A percentile compares a stretch with the other conserved stretches of the same genome.
These are phyloP conservation scores for Calonectria honghensis DNA, from an alignment of 2,329 filamentous ascomycete species.

Conservation along the genomic window DNA sequence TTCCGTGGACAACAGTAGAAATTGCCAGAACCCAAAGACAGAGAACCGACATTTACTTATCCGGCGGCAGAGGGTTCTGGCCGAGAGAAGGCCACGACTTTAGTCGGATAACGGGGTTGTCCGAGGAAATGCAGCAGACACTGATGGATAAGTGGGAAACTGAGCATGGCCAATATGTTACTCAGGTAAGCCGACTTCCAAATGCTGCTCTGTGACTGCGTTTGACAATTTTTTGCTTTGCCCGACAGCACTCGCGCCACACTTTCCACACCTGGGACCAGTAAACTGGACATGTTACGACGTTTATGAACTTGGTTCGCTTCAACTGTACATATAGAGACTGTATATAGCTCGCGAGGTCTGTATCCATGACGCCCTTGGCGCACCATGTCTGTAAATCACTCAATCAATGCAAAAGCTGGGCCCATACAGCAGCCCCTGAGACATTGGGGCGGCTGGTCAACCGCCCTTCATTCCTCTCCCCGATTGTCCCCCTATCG, in stretches of 20 bases:
- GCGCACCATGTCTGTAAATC: background rate
- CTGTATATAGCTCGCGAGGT: background rate
- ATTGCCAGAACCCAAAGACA: constrained; percentile 17
- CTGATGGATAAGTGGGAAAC: background rate
- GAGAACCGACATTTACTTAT: constrained; percentile 16
- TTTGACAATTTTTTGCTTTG: background rate
- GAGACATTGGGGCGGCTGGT: constrained; percentile 46
- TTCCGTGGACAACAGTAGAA: background rate
- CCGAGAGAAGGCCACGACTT: constrained; percentile 18
- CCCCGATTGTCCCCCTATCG: background rate
- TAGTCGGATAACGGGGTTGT: background rate
- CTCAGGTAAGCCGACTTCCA: background rate
- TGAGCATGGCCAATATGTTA: background rate
- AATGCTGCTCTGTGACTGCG: background rate
- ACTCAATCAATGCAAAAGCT: constrained; percentile 5
- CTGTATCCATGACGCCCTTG: background rate
- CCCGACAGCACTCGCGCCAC: background rate
- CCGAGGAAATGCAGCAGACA: background rate
- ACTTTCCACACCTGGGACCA: background rate
- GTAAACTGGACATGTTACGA: background rate
- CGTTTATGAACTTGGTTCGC: background rate
- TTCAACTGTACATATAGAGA: constrained; percentile 16
- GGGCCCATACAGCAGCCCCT: constrained; percentile 22
- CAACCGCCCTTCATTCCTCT: constrained; percentile 48
- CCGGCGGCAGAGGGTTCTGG: constrained; percentile 19